These are phyloP conservation scores for Cystofilobasidium capitatum DNA, from an alignment of 768 basidiomycete species.

Conservation along the genomic window DNA sequence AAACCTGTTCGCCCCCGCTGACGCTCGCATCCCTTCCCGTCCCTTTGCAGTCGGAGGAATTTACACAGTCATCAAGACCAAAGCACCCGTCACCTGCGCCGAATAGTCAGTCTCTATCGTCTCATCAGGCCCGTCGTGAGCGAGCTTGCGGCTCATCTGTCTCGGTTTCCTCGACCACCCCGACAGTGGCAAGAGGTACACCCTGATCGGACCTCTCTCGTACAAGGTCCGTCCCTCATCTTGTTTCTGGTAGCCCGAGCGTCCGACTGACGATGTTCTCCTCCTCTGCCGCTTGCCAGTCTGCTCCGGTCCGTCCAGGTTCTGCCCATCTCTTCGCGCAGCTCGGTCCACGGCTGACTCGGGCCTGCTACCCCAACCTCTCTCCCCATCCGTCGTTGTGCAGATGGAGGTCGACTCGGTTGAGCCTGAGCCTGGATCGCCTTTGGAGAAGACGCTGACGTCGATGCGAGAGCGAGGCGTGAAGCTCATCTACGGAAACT, in stretches of 20 bases:
- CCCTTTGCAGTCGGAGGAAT: slow-evolving; percentile 69
- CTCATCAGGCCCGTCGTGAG: not conserved
- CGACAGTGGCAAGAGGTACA: slow-evolving; percentile 47
- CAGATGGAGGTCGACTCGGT: slow-evolving; percentile 97
- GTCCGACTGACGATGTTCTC: not conserved
- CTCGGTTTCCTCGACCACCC: not conserved
- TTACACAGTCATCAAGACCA: slow-evolving; percentile 99
- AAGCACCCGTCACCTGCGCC: slow-evolving; percentile 92
- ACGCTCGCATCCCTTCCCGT: not conserved
- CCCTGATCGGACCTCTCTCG: slow-evolving; percentile 90
- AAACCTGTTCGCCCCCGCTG: not conserved
- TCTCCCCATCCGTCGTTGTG: not conserved
- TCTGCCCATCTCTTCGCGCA: not conserved
- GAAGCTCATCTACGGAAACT: slow-evolving; percentile 88
- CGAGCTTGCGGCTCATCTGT: not conserved
- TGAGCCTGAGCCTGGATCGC: slow-evolving; percentile 64
- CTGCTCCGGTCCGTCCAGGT: slow-evolving; percentile 17
- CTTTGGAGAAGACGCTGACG: slow-evolving; percentile 64
- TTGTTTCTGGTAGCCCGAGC: not conserved
- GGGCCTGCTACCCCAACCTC: not conserved
- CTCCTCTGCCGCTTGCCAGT: slow-evolving; percentile 20
- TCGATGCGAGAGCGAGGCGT: slow-evolving; percentile 81
- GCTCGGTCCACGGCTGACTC: slow-evolving; percentile 5
- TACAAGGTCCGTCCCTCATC: slow-evolving; percentile 53
- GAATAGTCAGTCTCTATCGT: slow-evolving; percentile 51